A percentile compares a stretch with the other conserved stretches of the same genome.
Evolutionary conservation across 306 rosid genomes (phyloP).

Genomic region (Quercus gilva): DNA sequence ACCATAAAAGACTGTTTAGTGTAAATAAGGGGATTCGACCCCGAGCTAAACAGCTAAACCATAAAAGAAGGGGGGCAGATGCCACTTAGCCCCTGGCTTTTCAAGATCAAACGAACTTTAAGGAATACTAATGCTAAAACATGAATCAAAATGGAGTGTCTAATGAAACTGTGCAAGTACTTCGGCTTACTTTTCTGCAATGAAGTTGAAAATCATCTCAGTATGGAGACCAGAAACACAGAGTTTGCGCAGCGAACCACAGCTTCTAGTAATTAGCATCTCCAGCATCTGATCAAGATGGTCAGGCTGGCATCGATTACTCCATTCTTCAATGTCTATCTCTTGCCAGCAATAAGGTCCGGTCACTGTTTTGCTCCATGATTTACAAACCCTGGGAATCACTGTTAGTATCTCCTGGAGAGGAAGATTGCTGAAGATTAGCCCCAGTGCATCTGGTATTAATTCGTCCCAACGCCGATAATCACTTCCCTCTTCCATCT

Average conservation of each 20-base stretch:
- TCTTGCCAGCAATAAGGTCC: constrained; percentile 99
- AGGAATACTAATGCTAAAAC: neutral
- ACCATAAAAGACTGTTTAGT: too few species aligned
- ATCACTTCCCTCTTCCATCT: constrained; percentile 65
- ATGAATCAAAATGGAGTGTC: neutral
- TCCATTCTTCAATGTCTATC: constrained; percentile 93
- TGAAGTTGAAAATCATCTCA: constrained; percentile 58
- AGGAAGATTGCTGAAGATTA: constrained; percentile 75
- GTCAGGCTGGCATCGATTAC: constrained; percentile 52
- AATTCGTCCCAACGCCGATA: constrained; percentile 84
- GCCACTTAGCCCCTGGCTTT: neutral
- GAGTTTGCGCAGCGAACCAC: constrained; percentile 81
- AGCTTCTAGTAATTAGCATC: constrained; percentile 64
- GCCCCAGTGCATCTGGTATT: constrained; percentile 86
- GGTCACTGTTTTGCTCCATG: constrained; percentile 77
- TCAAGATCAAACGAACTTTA: constrained; percentile 1
- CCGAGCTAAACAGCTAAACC: too few species aligned
- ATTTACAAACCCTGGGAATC: constrained; percentile 87
- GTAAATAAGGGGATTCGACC: too few species aligned
- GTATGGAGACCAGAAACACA: constrained; percentile 67
- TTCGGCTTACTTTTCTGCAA: constrained; percentile 84
- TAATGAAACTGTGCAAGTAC: neutral
- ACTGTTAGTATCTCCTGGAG: constrained; percentile 74
- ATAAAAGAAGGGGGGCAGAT: too few species aligned
- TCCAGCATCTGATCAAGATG: constrained; percentile 70